Evolutionary conservation across 2,329 filamentous ascomycete genomes (phyloP), one percentile per base, ranked within the genome.

Genomic region (Aureobasidium subglaciale): DNA sequence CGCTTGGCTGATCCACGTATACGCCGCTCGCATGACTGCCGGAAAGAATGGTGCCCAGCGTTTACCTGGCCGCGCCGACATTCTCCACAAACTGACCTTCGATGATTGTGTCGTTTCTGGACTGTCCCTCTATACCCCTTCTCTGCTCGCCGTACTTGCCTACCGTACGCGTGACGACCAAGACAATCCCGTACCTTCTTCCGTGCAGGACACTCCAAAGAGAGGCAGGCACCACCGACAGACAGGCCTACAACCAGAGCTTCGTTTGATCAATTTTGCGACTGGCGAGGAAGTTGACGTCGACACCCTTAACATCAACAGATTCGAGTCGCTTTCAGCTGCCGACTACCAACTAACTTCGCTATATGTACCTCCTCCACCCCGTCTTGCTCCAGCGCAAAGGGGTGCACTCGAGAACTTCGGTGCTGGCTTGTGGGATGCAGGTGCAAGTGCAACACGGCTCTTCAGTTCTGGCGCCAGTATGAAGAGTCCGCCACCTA

Each of bases 101-200:
- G 70, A 93, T 73, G 93, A 99, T 75, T 97, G 93, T 77, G 90
- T 96, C 70, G 90, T 99, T 76, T 96, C 93, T 68, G 93, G 93
- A 65, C 87, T 99, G 71, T 95, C 92, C 61, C 80, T 99, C 72
- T 97, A 96, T 83, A 96, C 90, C 68, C 89, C 90, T 68, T 93
- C 83, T 67, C 79, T 96, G 63, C 80, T 99, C 71, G 82, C 96
- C 64, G 87, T 97, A 65, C 86, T 99, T 73, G 91, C 91, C 67
- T 96, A 95, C 73, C 85, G 90, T 65, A 85, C 85, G 59, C 82
- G 85, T 34, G 87, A 90, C 42, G 78, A 85, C 8, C 80, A 87
- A n/a, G 80, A 84, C 13, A 79, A 85, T 9, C 78, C 68, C 30
- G 68, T 76, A 65, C 71, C 74, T 11, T 80, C 80, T 1, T 73